Conservation (phyloP, 148 eudicot species). For the Bassia scoparia region DNA sequence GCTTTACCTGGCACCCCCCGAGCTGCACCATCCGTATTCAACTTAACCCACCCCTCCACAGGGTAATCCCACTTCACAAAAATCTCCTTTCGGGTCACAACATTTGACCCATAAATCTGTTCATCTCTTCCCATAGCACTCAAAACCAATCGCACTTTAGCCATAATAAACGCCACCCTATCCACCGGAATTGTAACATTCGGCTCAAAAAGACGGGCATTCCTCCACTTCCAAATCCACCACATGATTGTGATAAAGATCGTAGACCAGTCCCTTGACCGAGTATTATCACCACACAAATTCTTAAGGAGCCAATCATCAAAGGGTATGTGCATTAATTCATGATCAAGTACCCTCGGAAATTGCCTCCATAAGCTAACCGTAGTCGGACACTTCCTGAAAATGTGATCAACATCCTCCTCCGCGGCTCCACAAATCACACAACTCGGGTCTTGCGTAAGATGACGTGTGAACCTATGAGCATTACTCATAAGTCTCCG, state of each 20-base stretch:
- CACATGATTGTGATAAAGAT: not conserved
- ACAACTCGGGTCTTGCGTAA: not conserved
- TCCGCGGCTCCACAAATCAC: not conserved
- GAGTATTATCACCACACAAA: not conserved
- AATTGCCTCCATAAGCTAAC: not conserved
- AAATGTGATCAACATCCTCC: not conserved
- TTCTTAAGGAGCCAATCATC: not conserved
- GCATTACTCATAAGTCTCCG: not conserved
- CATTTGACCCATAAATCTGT: not conserved
- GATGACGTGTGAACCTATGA: not conserved
- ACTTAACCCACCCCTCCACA: not conserved
- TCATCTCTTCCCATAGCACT: not conserved
- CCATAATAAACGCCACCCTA: not conserved
- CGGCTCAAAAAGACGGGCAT: not conserved
- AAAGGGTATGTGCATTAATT: not conserved
- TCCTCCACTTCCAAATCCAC: constrained; percentile 1
- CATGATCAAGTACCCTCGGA: not conserved
- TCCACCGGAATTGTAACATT: not conserved
- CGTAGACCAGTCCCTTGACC: not conserved
- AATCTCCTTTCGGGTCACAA: not conserved
- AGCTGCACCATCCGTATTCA: not conserved
- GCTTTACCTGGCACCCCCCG: not conserved
- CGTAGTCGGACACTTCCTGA: not conserved
- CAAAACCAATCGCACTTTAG: not conserved
- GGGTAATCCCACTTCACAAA: not conserved